Evolutionary conservation across 495 filamentous ascomycete species (phyloP).

Genomic region (Hyaloscypha bicolor): DNA sequence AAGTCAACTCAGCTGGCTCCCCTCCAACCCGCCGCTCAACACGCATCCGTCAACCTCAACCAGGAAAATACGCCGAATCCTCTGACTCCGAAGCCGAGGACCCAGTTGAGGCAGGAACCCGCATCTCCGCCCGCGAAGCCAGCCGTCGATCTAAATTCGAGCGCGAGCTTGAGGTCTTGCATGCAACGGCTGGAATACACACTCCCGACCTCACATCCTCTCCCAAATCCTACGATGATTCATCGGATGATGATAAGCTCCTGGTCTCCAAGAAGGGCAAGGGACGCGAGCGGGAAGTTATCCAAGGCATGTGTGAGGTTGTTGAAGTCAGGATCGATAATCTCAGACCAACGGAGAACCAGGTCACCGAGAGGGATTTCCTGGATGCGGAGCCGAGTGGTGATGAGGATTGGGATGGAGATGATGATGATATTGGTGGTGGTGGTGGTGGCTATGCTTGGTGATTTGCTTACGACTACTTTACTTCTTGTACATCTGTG

Average conservation of each 20-base stretch:
- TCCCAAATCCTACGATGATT: slow-evolving; percentile 1
- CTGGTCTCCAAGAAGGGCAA: slow-evolving; percentile 11
- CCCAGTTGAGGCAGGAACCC: not conserved
- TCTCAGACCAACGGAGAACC: slow-evolving; percentile 72
- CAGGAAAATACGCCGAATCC: slow-evolving; percentile 28
- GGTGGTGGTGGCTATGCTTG: slow-evolving; percentile 22
- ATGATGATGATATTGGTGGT: slow-evolving; percentile 29
- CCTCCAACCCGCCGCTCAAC: slow-evolving; percentile 21
- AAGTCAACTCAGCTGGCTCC: not conserved
- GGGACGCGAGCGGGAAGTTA: slow-evolving; percentile 36
- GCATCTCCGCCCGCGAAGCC: not conserved
- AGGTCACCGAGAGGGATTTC: slow-evolving; percentile 78
- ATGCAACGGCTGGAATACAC: slow-evolving; percentile 25
- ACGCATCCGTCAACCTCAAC: slow-evolving; percentile 7
- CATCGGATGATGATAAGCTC: slow-evolving; percentile 14
- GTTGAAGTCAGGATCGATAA: slow-evolving; percentile 86
- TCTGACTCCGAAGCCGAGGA: slow-evolving; percentile 14
- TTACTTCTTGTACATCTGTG: not conserved
- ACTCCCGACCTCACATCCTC: slow-evolving; percentile 6
- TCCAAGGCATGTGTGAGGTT: slow-evolving; percentile 78
- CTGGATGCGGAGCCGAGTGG: slow-evolving; percentile 71
- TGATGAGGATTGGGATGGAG: slow-evolving; percentile 80
- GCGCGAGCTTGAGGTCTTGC: slow-evolving; percentile 26
- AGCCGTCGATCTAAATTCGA: not conserved
- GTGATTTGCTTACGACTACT: slow-evolving; percentile 10